phyloP scores from a whole-genome alignment of 495 filamentous ascomycete genomes.

The Penicillium steckii region DNA sequence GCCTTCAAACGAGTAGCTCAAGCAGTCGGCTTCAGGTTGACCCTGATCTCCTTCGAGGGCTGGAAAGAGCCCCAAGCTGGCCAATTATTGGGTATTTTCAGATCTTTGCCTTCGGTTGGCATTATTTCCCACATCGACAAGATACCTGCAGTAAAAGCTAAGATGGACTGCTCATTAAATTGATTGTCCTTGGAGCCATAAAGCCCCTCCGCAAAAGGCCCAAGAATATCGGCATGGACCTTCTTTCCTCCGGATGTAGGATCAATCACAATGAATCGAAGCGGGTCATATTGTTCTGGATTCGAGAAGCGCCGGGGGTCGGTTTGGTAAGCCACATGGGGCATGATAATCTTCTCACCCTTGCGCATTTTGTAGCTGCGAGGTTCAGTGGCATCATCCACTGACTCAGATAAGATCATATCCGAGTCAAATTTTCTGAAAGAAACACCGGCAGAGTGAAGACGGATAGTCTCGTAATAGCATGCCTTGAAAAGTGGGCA shows the following conservation, averaged over 20 bases:
- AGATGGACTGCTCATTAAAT: constrained; percentile 50
- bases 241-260: constrained; percentile 28
- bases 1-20: constrained; percentile 7
- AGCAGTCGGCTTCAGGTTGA: constrained; percentile 32
- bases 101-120: constrained; percentile 27
- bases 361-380: constrained; percentile 45
- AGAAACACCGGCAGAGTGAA: constrained; percentile 49
- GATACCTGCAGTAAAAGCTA: constrained; percentile 48
- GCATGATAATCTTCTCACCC: constrained; percentile 47
- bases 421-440: constrained; percentile 43
- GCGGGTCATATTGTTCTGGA: constrained; percentile 50
- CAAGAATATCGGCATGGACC: constrained; percentile 29
- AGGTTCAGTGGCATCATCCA: constrained; percentile 37
- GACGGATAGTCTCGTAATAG: constrained; percentile 54
- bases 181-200: constrained; percentile 46
- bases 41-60: constrained; percentile 37
- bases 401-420: constrained; percentile 43
- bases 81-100: constrained; percentile 32
- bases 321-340: constrained; percentile 49
- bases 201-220: constrained; percentile 46
- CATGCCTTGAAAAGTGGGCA: constrained; percentile 54
- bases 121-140: constrained; percentile 53
- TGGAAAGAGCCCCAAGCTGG: constrained; percentile 36
- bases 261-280: constrained; percentile 48
- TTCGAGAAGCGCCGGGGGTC: constrained; percentile 49